Percentiles rank a stretch among this genome's conserved stretches.
These are phyloP conservation scores for Tagetes erecta DNA, from an alignment of 129 eudicot genomes.

Conservation along the genomic window DNA sequence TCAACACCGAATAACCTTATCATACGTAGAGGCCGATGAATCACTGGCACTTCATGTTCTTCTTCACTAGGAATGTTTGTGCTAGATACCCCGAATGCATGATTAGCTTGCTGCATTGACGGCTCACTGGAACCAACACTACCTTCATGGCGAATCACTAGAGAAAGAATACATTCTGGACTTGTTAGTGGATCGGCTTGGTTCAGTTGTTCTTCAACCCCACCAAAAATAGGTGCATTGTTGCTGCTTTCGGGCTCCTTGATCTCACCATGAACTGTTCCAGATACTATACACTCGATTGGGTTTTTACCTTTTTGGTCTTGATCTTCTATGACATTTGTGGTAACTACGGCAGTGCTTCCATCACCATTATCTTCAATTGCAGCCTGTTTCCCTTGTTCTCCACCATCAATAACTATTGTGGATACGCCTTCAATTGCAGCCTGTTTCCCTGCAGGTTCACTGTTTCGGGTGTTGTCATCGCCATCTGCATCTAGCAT, in stretches of 20 bases:
- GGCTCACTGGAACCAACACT: conserved; percentile 8
- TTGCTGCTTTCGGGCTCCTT: too few species aligned
- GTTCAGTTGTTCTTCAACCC: too few species aligned
- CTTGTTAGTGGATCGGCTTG: too few species aligned
- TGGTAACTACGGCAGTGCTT: background rate
- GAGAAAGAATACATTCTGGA: too few species aligned
- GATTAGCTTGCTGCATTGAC: background rate
- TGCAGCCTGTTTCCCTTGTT: conserved; percentile 11
- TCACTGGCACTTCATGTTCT: conserved; percentile 1
- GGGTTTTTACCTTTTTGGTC: too few species aligned
- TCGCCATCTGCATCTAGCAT: conserved; percentile 2
- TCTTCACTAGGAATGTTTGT: background rate
- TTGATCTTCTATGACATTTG: too few species aligned
- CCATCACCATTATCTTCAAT: background rate
- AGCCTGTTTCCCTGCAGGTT: background rate
- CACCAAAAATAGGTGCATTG: too few species aligned
- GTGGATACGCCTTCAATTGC: background rate
- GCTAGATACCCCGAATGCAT: background rate
- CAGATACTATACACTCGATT: too few species aligned
- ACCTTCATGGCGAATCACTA: too few species aligned
- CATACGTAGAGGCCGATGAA: background rate
- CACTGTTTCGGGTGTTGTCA: background rate
- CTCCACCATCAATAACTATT: background rate
- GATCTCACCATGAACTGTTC: too few species aligned
- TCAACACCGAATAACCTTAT: conserved; percentile 10